Evolutionary conservation across 371 early-diverging fungal species (phyloP), one percentile per base, ranked within the genome.

Genomic region (Sporodiniella umbellata): DNA sequence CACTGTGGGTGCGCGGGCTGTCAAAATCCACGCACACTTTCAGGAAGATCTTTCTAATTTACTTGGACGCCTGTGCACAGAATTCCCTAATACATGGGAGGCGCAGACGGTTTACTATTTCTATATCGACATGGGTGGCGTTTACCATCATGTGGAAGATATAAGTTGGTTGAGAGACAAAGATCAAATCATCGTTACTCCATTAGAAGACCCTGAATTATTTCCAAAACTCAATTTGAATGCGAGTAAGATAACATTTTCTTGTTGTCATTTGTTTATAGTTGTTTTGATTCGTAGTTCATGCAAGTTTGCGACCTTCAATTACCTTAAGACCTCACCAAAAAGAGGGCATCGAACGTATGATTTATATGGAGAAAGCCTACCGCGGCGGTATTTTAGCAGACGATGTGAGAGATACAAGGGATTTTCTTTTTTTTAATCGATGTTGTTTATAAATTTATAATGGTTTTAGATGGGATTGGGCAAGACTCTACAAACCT

Each of bases 311-410:
- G 21, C 54, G 73, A 33, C 25, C 48, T 11, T 42, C 64, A 2
- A 48, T 73, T 3, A 18, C 48, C 26, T 42, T 73, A 21, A 53
- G 55, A 33, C 58, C 57, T 11, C 70, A 73, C 37, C 73, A 73
- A 53, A 57, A 62, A 49, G 73, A 69, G 52, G 73, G 73, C 28
- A 47, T 68, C 11, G 45, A 65, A 22, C 48, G 46, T 12, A 69
- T 73, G 73, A 60, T 69, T 24, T 14, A 30, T 17, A 61, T 73
- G 65, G 73, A 73, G 52, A 56, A 42, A 21, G 33, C 58, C 0
- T 49, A 62, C 21, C 53, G 70, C n/a, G 73, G 73, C 4, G 73
- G 73, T 19, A 67, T 73, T 31, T 42, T 73, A 8, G 73, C 73
- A 18, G 73, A 73, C 33, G 73, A 73, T 50, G 72, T 63, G 64